Base-by-base conservation (phyloP, 2,329 filamentous ascomycete species). In the Decorospora gaudefroyi region DNA sequence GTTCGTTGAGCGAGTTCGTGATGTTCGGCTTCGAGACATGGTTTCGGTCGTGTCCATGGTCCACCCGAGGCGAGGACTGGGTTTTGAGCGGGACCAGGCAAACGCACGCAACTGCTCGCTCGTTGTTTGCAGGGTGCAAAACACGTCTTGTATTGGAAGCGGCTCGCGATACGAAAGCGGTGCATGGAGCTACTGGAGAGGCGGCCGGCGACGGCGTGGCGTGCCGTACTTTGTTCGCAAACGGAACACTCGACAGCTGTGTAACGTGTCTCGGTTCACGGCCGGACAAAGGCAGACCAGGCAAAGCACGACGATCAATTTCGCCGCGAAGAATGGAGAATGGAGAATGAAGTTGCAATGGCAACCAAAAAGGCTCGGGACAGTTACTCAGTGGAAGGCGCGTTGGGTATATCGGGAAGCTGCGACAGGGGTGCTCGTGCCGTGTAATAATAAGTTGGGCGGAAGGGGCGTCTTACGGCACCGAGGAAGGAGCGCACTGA, bases 1-100 rank as follows among this genome's bases (percentile, higher is more conserved):
- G 43, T 56, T 57, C 29, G 46, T 52, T 30, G 60, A 41, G 32
- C 61, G 57, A 29, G 44, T 38, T 11, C 53, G 49, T 26, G 44
- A 21, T 19, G 40, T 30, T 9, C 55, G 51, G 35, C 42, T 41
- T 13, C 40, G 47, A 13, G 51, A 22, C 40, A 39, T 36, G 33
- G 38, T 42, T 28, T 42, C 42, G 26, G 29, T 42, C 19, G 29
- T 33, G 22, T 53, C 50, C 37, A 48, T 48, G 22, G 12, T 40
- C 28, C 22, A 40, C 3, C 16, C 29, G 21, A 28, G 22, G 25
- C 21, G 16, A 23, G 32, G 17, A 23, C 28, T 31, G 25, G 16
- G 13, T 16, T 34, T 27, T 17, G 18, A 15, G 31, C 13, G 31
- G 13, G 11, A 19, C 10, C 16, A n/a, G 13, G 4, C 11, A 17